These are phyloP conservation scores for Colletotrichum tropicicola DNA, from an alignment of 2,329 filamentous ascomycete genomes.

Conservation along the genomic window DNA sequence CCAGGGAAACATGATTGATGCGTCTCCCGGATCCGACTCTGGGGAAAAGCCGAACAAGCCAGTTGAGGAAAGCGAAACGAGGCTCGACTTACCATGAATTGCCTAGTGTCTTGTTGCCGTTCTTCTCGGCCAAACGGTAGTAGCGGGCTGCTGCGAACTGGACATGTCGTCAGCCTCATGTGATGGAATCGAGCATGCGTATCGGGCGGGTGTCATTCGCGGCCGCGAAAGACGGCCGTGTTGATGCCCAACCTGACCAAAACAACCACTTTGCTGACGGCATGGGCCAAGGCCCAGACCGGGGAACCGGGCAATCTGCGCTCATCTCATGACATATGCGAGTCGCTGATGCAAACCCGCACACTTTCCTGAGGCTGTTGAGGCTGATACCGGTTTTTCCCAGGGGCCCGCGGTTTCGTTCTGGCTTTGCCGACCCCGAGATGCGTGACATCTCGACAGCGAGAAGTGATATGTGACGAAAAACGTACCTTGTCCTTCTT, in stretches of 20 bases:
- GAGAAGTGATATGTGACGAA: conserved; percentile 35
- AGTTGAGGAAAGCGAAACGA: conserved; percentile 30
- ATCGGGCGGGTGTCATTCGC: conserved; percentile 2
- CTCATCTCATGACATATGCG: conserved; percentile 24
- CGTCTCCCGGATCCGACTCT: background rate
- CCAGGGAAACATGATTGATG: background rate
- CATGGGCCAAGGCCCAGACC: background rate
- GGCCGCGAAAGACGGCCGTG: conserved; percentile 34
- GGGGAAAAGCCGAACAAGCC: conserved; percentile 21
- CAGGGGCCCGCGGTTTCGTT: background rate
- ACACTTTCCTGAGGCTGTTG: background rate
- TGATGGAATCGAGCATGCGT: conserved; percentile 37
- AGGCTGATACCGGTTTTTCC: conserved; percentile 14
- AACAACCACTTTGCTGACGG: background rate
- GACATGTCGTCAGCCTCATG: conserved; percentile 60
- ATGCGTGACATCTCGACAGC: conserved; percentile 15
- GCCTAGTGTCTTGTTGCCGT: conserved; percentile 88
- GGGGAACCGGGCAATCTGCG: background rate
- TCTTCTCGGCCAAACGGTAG: conserved; percentile 88
- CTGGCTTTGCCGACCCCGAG: too few relatives aligned
- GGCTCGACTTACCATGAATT: conserved; percentile 85
- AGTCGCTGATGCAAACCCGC: conserved; percentile 11
- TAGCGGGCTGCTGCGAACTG: conserved; percentile 88
- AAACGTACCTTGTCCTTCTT: conserved; percentile 95
- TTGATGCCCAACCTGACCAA: conserved; percentile 47